A percentile compares a stretch with the other conserved stretches of the same genome.
phyloP scores from a whole-genome alignment of 2,329 filamentous ascomycete species.

The Emericellopsis cladophorae region DNA sequence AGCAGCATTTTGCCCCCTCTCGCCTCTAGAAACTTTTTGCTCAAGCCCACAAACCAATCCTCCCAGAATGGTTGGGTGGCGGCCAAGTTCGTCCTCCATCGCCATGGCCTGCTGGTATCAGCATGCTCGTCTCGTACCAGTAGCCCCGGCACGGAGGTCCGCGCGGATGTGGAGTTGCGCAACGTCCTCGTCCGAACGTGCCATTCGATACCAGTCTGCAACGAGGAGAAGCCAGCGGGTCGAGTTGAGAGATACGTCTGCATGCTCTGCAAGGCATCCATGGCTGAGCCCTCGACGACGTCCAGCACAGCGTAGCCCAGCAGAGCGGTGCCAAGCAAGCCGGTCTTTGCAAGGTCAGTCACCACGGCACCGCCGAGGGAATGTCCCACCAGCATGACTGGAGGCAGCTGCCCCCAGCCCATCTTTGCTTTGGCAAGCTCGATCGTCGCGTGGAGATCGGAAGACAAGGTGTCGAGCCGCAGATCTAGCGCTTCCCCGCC shows the following conservation, averaged over 20 bases:
- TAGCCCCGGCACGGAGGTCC: slow-evolving; percentile 75
- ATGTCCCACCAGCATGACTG: slow-evolving; percentile 76
- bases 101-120: slow-evolving; percentile 42
- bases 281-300: slow-evolving; percentile 90
- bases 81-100: slow-evolving; percentile 75
- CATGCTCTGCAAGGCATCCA: slow-evolving; percentile 92
- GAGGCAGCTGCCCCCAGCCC: slow-evolving; percentile 62
- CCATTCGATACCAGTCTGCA: slow-evolving; percentile 82
- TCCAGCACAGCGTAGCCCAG: slow-evolving; percentile 86
- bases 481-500: slow-evolving; percentile 42
- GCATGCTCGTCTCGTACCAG: slow-evolving; percentile 36
- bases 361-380: slow-evolving; percentile 87
- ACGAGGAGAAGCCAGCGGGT: slow-evolving; percentile 62
- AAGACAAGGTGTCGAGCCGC: slow-evolving; percentile 56
- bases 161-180: slow-evolving; percentile 69
- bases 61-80: slow-evolving; percentile 88
- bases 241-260: slow-evolving; percentile 77
- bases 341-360: slow-evolving; percentile 64
- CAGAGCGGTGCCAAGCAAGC: slow-evolving; percentile 51
- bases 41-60: slow-evolving; percentile 82
- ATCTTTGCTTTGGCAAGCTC: slow-evolving; percentile 53
- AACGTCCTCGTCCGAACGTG: slow-evolving; percentile 82
- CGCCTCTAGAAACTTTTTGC: slow-evolving; percentile 72
- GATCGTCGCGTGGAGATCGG: slow-evolving; percentile 61
- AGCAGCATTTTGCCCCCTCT: slow-evolving; percentile 75